A percentile compares a stretch with the other conserved stretches of the same genome.
phyloP scores from a whole-genome alignment of 2,329 filamentous ascomycete genomes.

The Pyrenochaeta sp. region DNA sequence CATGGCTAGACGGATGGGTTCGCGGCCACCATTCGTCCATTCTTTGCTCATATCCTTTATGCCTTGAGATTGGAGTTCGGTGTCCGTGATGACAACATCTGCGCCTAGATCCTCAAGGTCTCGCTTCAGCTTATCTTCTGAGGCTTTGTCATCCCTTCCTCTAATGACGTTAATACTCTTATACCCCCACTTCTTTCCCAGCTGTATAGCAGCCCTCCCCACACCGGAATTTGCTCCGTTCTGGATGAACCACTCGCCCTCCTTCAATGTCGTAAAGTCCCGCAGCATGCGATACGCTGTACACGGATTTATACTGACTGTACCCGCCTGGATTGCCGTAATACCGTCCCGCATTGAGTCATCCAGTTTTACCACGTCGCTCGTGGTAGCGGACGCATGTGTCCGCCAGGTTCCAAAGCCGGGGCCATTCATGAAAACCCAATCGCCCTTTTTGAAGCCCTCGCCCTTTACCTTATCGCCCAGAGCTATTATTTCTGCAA shows the following conservation, averaged over 20 bases:
- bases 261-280: slow-evolving; percentile 73
- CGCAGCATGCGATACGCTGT: slow-evolving; percentile 93
- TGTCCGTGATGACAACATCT: slow-evolving; percentile 69
- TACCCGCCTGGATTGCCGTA: slow-evolving; percentile 80
- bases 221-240: slow-evolving; percentile 97
- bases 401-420: slow-evolving; percentile 96
- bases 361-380: slow-evolving; percentile 72
- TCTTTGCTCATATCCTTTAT: slow-evolving; percentile 70
- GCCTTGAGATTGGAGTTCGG: slow-evolving; percentile 67
- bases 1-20: slow-evolving; percentile 78
- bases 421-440: slow-evolving; percentile 87
- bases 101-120: slow-evolving; percentile 70
- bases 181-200: slow-evolving; percentile 85
- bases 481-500: slow-evolving; percentile 83
- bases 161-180: slow-evolving; percentile 91
- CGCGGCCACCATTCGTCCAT: slow-evolving; percentile 75
- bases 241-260: slow-evolving; percentile 95
- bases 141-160: slow-evolving; percentile 74
- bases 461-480: slow-evolving; percentile 65
- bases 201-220: slow-evolving; percentile 88
- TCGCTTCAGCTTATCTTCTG: slow-evolving; percentile 70
- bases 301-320: slow-evolving; percentile 90
- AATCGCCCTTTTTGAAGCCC: slow-evolving; percentile 78
- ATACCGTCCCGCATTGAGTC: slow-evolving; percentile 75
- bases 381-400: slow-evolving; percentile 74